Conservation (phyloP, 352 stramenopile genomes). For the Peronosclerospora sorghi region DNA sequence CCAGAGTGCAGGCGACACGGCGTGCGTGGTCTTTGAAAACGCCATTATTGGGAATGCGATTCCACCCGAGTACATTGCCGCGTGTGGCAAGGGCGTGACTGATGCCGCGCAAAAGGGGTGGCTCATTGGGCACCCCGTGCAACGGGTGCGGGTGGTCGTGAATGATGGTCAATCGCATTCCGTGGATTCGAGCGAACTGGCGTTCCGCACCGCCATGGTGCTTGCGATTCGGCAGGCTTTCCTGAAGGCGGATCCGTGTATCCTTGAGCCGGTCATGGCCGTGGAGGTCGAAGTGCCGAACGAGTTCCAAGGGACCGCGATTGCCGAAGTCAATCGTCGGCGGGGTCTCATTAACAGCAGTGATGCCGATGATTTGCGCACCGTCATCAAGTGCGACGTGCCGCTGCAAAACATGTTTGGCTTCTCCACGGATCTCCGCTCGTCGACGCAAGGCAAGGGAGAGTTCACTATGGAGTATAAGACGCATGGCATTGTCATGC, state of each 20-base stretch:
- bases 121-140: conserved; percentile 93
- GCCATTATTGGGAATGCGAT: conserved; percentile 97
- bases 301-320: conserved; percentile 93
- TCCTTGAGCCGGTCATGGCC: conserved; percentile 96
- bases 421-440: conserved; percentile 95
- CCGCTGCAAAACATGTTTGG: conserved; percentile 98
- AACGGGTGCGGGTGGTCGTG: conserved; percentile 75
- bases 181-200: conserved; percentile 97
- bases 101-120: conserved; percentile 93
- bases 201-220: conserved; percentile 94
- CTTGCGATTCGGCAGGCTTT: conserved; percentile 93
- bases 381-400: conserved; percentile 88
- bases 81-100: conserved; percentile 94
- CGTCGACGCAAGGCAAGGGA: conserved; percentile 93
- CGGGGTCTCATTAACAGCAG: conserved; percentile 94
- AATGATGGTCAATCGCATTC: conserved; percentile 91
- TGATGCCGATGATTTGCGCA: conserved; percentile 92
- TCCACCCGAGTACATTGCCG: conserved; percentile 96
- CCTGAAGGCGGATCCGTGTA: conserved; percentile 83
- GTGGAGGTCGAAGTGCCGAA: conserved; percentile 90
- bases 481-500: conserved; percentile 88
- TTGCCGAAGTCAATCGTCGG: conserved; percentile 89
- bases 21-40: conserved; percentile 94
- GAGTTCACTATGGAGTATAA: conserved; percentile 99
- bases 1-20: conserved; percentile 16